A percentile compares a stretch with the other conserved stretches of the same genome.
Conservation (phyloP, 352 stramenopile genomes). For the Pythium sukuiense region DNA sequence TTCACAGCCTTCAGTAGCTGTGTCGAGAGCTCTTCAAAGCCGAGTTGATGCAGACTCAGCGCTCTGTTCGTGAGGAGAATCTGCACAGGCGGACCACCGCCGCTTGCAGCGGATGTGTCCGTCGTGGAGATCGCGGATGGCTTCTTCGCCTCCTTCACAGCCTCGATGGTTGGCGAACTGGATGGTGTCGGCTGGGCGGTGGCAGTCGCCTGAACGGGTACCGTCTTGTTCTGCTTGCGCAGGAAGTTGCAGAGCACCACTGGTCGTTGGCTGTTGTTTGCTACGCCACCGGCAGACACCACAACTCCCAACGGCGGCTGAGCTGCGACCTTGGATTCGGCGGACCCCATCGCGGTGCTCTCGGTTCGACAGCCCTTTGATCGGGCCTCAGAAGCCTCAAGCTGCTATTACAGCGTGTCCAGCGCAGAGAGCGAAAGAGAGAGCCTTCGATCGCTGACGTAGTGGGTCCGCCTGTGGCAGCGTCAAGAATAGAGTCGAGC, state of each 20-base stretch:
- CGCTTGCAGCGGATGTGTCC: not conserved
- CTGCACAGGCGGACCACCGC: conserved; percentile 5
- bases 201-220: not conserved
- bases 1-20: conserved; percentile 72
- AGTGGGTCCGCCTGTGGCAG: too few relatives aligned
- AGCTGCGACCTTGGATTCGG: conserved; percentile 50
- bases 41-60: conserved; percentile 23
- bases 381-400: not conserved
- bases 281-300: not conserved
- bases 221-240: conserved; percentile 23
- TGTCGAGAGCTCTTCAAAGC: conserved; percentile 49
- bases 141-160: conserved; percentile 13
- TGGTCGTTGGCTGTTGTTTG: not conserved
- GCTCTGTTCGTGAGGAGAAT: conserved; percentile 6
- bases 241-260: conserved; percentile 27
- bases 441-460: too few relatives aligned
- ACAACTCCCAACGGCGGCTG: conserved; percentile 31
- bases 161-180: conserved; percentile 18
- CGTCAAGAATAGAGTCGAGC: too few relatives aligned
- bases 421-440: too few relatives aligned
- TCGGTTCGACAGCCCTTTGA: too few relatives aligned
- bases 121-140: not conserved
- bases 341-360: conserved; percentile 34
- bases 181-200: not conserved
- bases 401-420: too few relatives aligned